These are phyloP conservation scores for Solanum chilense DNA, from an alignment of 257 asterid genomes.

Conservation along the genomic window DNA sequence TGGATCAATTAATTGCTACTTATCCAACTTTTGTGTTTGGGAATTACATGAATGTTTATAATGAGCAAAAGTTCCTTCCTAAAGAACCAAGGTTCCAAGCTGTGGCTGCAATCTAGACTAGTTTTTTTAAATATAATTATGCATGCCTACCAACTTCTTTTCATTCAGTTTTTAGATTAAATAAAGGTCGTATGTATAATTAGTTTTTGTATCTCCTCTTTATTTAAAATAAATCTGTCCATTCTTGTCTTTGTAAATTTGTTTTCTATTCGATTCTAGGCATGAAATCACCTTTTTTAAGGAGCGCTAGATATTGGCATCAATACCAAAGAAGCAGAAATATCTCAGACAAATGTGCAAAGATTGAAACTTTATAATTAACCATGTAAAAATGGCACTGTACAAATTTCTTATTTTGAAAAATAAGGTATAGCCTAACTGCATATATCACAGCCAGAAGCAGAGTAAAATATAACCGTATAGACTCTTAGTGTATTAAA, in stretches of 20 bases:
- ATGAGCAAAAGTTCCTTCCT: slow-evolving; percentile 59
- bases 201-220: not conserved
- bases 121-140: not conserved
- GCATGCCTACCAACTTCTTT: not conserved
- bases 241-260: not conserved
- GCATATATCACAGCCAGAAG: not conserved
- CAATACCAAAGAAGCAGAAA: not conserved
- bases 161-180: not conserved
- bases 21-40: slow-evolving; percentile 72
- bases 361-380: not conserved
- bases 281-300: not conserved
- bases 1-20: not conserved
- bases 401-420: not conserved
- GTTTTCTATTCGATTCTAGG: not conserved
- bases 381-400: not conserved
- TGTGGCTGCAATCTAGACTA: slow-evolving; percentile 31
- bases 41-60: slow-evolving; percentile 67
- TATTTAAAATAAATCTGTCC: not conserved
- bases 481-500: not conserved
- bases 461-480: not conserved
- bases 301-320: fast-evolving
- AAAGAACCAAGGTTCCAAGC: slow-evolving; percentile 81
- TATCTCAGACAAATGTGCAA: not conserved
- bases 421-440: not conserved
- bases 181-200: not conserved